Percentiles rank a stretch among this genome's conserved stretches.
phyloP scores from a whole-genome alignment of 768 basidiomycete genomes.

The Phlebiopsis gigantea region DNA sequence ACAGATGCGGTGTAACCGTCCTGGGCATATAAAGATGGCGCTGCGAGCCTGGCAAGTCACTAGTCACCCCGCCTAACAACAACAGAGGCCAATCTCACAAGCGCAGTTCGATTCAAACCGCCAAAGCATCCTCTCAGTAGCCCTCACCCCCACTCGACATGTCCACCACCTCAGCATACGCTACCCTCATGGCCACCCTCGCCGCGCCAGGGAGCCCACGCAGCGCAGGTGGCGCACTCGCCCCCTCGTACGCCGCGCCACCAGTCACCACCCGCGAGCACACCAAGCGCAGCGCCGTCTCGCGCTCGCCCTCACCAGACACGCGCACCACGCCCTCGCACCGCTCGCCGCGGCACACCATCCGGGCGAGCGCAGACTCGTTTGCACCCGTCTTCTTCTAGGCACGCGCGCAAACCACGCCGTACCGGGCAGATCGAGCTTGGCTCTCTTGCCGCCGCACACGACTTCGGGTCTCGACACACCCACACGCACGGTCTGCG shows the following conservation, averaged over 20 bases:
- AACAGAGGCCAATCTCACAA: not conserved
- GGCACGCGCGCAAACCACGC: not conserved
- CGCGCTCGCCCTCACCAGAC: constrained; percentile 14
- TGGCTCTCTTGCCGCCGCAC: not conserved
- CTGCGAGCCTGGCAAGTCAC: not conserved
- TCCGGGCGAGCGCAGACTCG: constrained; percentile 18
- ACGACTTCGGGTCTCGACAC: not conserved
- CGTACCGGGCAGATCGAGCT: not conserved
- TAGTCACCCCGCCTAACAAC: not conserved
- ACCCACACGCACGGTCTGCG: not conserved
- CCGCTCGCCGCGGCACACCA: constrained; percentile 17
- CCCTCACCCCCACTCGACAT: not conserved
- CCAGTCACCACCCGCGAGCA: constrained; percentile 8
- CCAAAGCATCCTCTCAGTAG: not conserved
- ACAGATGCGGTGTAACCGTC: not conserved
- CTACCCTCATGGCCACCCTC: constrained; percentile 4
- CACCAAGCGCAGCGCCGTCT: constrained; percentile 7
- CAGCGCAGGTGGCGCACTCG: not conserved
- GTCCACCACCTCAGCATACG: constrained; percentile 8
- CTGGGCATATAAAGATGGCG: not conserved
- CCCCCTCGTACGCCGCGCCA: not conserved
- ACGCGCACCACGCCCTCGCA: constrained; percentile 10
- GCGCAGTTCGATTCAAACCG: not conserved
- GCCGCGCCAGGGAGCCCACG: not conserved
- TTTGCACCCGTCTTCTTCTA: constrained; percentile 23